Evolutionary conservation across 1,284 basidiomycete species (phyloP).

Genomic region (Lentinula novae-zelandiae): DNA sequence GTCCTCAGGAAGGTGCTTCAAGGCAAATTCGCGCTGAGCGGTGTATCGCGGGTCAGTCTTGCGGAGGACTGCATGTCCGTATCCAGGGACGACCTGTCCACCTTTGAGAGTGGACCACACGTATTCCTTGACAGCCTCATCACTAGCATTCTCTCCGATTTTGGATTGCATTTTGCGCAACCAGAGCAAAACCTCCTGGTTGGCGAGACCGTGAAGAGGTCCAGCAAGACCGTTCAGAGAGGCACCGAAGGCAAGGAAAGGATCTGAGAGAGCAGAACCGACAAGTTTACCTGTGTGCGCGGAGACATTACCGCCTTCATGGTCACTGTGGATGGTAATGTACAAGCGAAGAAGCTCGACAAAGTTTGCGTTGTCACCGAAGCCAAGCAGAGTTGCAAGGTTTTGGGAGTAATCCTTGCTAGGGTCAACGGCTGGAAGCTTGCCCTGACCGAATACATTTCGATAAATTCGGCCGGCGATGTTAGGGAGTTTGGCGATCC

Average conservation of each 20-base stretch:
- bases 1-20: slow-evolving; percentile 85
- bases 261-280: slow-evolving; percentile 96
- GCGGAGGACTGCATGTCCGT: slow-evolving; percentile 94
- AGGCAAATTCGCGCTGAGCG: slow-evolving; percentile 91
- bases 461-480: slow-evolving; percentile 97
- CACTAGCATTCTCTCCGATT: slow-evolving; percentile 78
- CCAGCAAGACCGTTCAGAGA: slow-evolving; percentile 96
- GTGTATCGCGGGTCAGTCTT: slow-evolving; percentile 98
- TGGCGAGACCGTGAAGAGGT: slow-evolving; percentile 94
- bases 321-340: slow-evolving; percentile 98
- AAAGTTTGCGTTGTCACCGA: slow-evolving; percentile 85
- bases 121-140: slow-evolving; percentile 88
- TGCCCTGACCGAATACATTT: slow-evolving; percentile 90
- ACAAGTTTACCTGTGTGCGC: slow-evolving; percentile 96
- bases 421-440: slow-evolving; percentile 85
- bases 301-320: slow-evolving; percentile 98
- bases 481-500: slow-evolving; percentile 95
- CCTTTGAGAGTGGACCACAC: slow-evolving; percentile 90
- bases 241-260: slow-evolving; percentile 93
- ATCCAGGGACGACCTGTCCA: slow-evolving; percentile 92
- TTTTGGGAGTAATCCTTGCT: slow-evolving; percentile 94
- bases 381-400: slow-evolving; percentile 89
- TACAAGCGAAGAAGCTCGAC: slow-evolving; percentile 96
- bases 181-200: slow-evolving; percentile 94
- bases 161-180: slow-evolving; percentile 84